Base-by-base conservation (phyloP, 768 basidiomycete genomes). In the Suillus lakei region DNA sequence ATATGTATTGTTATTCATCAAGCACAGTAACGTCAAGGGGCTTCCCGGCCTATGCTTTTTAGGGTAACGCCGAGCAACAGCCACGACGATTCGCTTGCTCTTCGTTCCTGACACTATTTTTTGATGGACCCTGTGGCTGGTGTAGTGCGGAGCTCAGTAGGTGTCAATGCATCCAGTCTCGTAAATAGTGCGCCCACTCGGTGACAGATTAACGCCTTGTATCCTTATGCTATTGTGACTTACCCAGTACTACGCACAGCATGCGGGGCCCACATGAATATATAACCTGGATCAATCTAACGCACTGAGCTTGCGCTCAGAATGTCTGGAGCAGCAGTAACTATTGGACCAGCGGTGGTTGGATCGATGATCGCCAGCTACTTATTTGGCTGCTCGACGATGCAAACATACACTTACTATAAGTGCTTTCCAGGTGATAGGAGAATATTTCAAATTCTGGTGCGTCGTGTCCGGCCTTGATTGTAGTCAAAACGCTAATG, bases 301-400 rank as follows among this genome's bases (percentile, higher is more conserved):
- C 13, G 13, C n/a, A 23, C n/a, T 36, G 15, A 36, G 34, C 34
- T 58, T 58, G 5, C 15, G 9, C 38, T 18, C 16, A 10, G 5
- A 58, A 58, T 39, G 56, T 26, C 56, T 26, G 26, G 12, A 48
- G 26, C 65, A 64, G 55, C 23, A 23, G 7, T 64, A 23, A 64
- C 55, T 39, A 54, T 64, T 23, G 55, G 65, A 48, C 65, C 65
- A 58, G 65, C 65, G 18, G 44, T 66, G 36, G 36, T 65, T 10
- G 64, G 61, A 34, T 34, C 46, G 5, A 65, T 61, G 50, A 32
- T 41, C 21, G 55, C 65, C 4, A 32, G 62, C 55, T 64, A 23
- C 32, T 50, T 59, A 13, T 66, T 66, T n/a, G 65, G 65, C 4
- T 66, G 65, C 26, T 54, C 65, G 28, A 50, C 55, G 13, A 10